A percentile compares a stretch with the other conserved stretches of the same genome.
Evolutionary conservation across 2,329 filamentous ascomycete genomes (phyloP).

Genomic region (Colletotrichum cordylinicola): DNA sequence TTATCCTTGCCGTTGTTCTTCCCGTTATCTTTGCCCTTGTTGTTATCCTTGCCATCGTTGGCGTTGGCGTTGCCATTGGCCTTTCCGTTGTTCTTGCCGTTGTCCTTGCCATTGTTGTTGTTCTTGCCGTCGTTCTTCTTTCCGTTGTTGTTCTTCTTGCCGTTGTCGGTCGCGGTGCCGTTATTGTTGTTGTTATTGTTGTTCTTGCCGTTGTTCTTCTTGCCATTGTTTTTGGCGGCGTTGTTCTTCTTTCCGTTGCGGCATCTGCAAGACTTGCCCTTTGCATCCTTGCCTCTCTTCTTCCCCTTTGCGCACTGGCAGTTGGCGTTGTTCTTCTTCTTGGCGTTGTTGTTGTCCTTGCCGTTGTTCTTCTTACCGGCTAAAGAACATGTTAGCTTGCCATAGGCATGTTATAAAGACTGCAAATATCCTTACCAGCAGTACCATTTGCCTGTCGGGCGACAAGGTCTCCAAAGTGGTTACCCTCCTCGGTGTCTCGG

Average conservation of each 20-base stretch:
- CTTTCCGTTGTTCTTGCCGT: neutral
- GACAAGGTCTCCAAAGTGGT: neutral
- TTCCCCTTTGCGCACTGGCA: slow-evolving; percentile 2
- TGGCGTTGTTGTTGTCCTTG: neutral
- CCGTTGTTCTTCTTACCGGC: neutral
- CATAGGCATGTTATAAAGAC: neutral
- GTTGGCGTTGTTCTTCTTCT: neutral
- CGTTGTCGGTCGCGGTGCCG: neutral
- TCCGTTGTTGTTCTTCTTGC: neutral
- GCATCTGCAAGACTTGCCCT: slow-evolving; percentile 7
- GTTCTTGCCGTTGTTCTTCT: neutral
- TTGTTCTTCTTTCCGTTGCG: neutral
- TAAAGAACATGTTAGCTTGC: neutral
- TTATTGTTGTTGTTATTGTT: neutral
- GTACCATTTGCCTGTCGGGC: neutral
- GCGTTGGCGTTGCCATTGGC: neutral
- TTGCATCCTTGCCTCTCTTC: slow-evolving; percentile 1
- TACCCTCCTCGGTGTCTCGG: neutral
- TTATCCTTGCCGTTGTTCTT: slow-evolving; percentile 1
- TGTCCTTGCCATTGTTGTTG: neutral
- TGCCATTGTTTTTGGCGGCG: neutral
- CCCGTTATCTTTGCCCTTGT: neutral
- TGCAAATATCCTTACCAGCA: neutral
- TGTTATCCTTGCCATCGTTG: neutral
- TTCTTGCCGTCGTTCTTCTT: neutral